Conservation (phyloP, 495 filamentous ascomycete species). For the Neurospora tetraspora region DNA sequence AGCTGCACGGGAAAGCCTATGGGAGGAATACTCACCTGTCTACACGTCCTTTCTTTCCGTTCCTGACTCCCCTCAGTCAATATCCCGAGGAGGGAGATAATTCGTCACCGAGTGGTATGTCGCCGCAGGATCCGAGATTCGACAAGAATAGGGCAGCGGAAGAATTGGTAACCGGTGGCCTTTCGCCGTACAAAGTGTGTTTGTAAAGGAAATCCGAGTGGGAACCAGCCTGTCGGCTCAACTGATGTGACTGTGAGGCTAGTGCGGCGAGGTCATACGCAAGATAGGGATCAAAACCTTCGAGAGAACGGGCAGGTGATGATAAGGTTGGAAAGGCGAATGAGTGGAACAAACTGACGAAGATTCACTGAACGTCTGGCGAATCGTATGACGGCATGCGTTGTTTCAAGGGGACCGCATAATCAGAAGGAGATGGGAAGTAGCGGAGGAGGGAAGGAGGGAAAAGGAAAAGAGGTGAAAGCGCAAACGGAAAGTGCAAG, state of each 20-base stretch:
- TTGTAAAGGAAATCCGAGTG: background rate
- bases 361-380: background rate
- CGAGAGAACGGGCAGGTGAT: background rate
- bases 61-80: background rate
- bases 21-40: background rate
- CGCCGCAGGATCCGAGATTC: background rate
- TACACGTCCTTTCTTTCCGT: background rate
- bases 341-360: background rate
- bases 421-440: background rate
- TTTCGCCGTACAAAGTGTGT: background rate
- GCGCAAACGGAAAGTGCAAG: background rate
- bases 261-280: background rate
- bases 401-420: background rate
- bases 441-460: background rate
- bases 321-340: background rate
- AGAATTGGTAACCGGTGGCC: background rate
- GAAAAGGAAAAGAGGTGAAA: background rate
- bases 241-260: background rate
- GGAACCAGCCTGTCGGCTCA: background rate
- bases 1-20: background rate
- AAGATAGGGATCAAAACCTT: background rate
- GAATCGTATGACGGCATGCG: background rate
- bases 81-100: no score
- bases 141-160: background rate
- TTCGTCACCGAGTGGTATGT: background rate